Evolutionary conservation across 306 rosid genomes (phyloP), one percentile per base, ranked within the genome.

Genomic region (Inga leiocalycina): DNA sequence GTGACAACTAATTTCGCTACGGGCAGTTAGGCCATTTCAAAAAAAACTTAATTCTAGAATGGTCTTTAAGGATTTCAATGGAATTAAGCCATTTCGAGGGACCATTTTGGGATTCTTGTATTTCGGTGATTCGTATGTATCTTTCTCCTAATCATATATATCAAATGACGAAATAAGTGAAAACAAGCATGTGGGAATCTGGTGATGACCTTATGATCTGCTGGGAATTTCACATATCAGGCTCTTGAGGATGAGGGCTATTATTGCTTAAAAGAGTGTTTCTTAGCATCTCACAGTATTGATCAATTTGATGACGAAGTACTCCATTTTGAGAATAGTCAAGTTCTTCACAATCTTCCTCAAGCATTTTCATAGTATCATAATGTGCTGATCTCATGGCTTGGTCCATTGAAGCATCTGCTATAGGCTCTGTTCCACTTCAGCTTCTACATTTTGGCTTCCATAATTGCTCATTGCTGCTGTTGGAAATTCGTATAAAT

Each of bases 281-380:
- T 71, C 43, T n/a, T 67, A 84, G 71, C 87, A 83, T 69, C 66
- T 75, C 73, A 15, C 51, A 35, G 52, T 56, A 54, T 14, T 41
- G 34, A 48, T 80, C 84, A 71, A 84, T 32, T 22, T 82, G 78
- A 34, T 27, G 67, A 5, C 78, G 54, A 80, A 69, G 39, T n/a
- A 71, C 14, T 72, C 62, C 81, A 37, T 62, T 32, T 22, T 44
- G 62, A 79, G 37, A 56, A 66, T 30, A 45, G 13, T 82, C 57
- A 44, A 22, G 65, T 15, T 49, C 71, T 11, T 75, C 85, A 4
- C 14, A 79, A 54, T 88, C 85, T 61, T 81, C 90, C 75, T 82
- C 86, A 34, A 85, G 86, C 57, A 70, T 65, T 48, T 75, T 75
- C 56, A 82, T 73, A 37, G 82, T 7, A 37, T 81, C 80, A 12